Evolutionary conservation across 495 filamentous ascomycete genomes (phyloP).

Genomic region (Apiosordaria backusii): DNA sequence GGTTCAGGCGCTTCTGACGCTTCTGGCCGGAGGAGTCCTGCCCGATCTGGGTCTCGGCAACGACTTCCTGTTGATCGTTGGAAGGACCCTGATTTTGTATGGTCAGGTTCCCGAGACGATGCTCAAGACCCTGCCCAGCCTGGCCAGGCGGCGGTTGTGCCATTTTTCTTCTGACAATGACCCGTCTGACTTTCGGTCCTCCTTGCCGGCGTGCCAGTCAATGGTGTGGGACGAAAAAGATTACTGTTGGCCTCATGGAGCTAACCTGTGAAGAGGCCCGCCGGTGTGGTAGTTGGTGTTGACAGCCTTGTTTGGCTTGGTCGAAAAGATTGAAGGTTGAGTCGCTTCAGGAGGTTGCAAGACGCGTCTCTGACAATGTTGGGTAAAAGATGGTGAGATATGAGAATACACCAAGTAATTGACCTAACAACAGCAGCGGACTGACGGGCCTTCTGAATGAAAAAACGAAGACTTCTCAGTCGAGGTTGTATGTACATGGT

Average conservation of each 20-base stretch:
- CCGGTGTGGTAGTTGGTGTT: not conserved
- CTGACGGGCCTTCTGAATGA: not conserved
- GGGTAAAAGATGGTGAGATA: not conserved
- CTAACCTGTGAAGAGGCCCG: not conserved
- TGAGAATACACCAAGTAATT: not conserved
- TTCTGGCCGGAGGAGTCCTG: conserved; percentile 8
- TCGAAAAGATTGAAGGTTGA: not conserved
- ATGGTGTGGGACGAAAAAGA: not conserved
- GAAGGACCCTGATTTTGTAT: not conserved
- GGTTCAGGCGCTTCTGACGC: conserved; percentile 49
- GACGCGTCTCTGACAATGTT: not conserved
- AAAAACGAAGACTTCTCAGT: not conserved
- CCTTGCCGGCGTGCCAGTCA: not conserved
- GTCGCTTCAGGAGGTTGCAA: not conserved
- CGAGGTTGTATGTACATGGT: not conserved
- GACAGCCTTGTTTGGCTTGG: not conserved
- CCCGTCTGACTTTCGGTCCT: not conserved
- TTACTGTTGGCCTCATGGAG: not conserved
- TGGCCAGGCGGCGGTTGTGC: not conserved
- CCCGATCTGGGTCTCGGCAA: not conserved
- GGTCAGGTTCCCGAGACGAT: not conserved
- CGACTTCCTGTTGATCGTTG: not conserved
- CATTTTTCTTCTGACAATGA: not conserved
- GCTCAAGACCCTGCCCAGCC: not conserved
- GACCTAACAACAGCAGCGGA: not conserved